Evolutionary conservation across 345 rosid genomes (phyloP), one percentile per base, ranked within the genome.

Genomic region (Eucalyptus cladocalyx): DNA sequence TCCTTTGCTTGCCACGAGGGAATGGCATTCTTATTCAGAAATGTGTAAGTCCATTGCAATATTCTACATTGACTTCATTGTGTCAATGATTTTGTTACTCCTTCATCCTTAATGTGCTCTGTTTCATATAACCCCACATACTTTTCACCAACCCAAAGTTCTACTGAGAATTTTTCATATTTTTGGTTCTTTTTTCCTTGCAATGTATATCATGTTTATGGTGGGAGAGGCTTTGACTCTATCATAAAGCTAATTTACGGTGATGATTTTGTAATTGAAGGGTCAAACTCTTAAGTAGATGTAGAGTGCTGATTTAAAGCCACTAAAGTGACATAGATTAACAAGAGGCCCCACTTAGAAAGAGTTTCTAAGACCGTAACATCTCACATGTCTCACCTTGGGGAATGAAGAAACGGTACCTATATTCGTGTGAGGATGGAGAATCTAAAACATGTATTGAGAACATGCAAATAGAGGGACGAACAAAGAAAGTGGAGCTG

Each of bases 1-100:
- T 86, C 91, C 48, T 92, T 94, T 87, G 90, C 53, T 76, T 94
- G 92, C 56, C 87, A 89, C 30, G 90, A 86, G 87, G 95, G 94
- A 88, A 94, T 91, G 91, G 94, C 94, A 15, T 94, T 88, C 89
- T 90, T 93, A 32, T 94, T 92, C 93, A 88, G 83, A 87, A 90
- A 91, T n/a, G 95, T 91, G 95, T 94, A 90, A 92, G 93, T 90
- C 88, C 86, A 54, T 87, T 87, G 28, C 34, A 80, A 86, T 48
- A 48, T 86, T 83, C 72, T 6, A 49, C 76, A 56, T 67, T 40
- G 37, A 43, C 37, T 85, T 81, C 83, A 8, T 30, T 32, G 86
- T 56, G 53, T 51, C n/a, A 7, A 34, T 76, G 30, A 11, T 32
- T 91, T 5, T 67, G 49, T 86, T 86, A 28, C 43, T 85, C 72